Percentiles rank a stretch among this genome's conserved stretches.
Evolutionary conservation across 495 filamentous ascomycete genomes (phyloP).

Genomic region (Neurospora sp.): DNA sequence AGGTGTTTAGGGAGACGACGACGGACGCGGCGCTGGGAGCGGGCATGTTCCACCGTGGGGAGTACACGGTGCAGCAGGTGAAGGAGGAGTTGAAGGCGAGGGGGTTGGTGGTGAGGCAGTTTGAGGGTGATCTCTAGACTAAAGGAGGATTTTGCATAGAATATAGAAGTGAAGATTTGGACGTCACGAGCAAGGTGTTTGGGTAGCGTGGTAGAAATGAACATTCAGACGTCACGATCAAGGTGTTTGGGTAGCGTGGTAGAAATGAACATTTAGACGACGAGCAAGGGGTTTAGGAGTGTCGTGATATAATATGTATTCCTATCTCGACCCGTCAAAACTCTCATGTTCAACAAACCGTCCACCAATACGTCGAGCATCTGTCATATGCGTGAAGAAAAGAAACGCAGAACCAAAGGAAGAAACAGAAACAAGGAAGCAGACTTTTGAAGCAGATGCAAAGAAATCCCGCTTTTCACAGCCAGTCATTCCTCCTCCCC

Average conservation of each 20-base stretch:
- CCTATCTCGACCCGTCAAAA: neutral
- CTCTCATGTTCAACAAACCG: slow-evolving; percentile 10
- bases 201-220: neutral
- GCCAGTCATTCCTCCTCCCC: too few relatives aligned
- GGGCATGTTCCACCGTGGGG: slow-evolving; percentile 93
- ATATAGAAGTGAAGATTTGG: neutral
- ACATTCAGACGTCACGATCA: neutral
- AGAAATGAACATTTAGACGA: neutral
- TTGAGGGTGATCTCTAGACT: slow-evolving; percentile 44
- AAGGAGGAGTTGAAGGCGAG: slow-evolving; percentile 67
- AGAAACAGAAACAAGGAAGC: neutral
- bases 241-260: neutral
- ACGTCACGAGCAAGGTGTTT: neutral
- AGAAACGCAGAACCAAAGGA: neutral
- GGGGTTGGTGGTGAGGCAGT: slow-evolving; percentile 64
- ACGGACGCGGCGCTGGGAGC: slow-evolving; percentile 92
- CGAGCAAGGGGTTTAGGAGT: neutral
- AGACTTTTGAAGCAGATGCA: neutral
- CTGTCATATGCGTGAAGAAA: neutral
- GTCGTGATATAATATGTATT: neutral
- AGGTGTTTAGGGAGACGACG: slow-evolving; percentile 76
- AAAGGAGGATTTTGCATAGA: neutral
- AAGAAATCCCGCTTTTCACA: neutral
- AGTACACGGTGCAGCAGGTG: slow-evolving; percentile 92
- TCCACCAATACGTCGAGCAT: slow-evolving; percentile 1